Evolutionary conservation across 192 early-diverging fungal species (phyloP), one percentile per base, ranked within the genome.

Genomic region (Umbelopsis sp.): DNA sequence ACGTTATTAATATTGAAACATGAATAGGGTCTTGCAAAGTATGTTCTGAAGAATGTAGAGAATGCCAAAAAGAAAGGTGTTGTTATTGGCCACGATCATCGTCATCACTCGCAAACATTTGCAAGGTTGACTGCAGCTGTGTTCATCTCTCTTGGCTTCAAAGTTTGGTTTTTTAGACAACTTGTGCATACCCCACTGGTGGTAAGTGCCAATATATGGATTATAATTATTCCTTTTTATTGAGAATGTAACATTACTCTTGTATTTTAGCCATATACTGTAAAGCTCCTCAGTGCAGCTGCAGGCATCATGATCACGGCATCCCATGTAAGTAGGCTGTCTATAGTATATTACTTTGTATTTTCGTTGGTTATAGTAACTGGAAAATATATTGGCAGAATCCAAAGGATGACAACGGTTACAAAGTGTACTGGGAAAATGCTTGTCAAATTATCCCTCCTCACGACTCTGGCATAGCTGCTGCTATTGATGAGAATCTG

Each of bases 301-400:
- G 90, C 89, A 65, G 96, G 96, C 65, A 91, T 98, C 75, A 98
- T 98, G 96, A 91, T 98, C 67, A 98, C 96, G 8, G 96, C 96
- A 52, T 96, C 94, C 70, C 93, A 95, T 56, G 82, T 83, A 77
- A 77, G 78, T 72, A 38, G 36, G 26, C 14, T n/a, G 7, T 17
- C 7, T n/a, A 68, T 31, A 77, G 45, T 49, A 25, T 73, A 11
- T 4, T n/a, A 11, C 25, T 1, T 69, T 1, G 20, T 43, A 69
- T 29, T 34, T 26, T 20, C 50, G 21, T 34, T 68, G 32, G 44
- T 51, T 52, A n/a, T n/a, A n/a, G n/a, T n/a, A n/a, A n/a, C n/a
- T n/a, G n/a, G n/a, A n/a, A n/a, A 50, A n/a, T 49, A 10, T 38
- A 4, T 76, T 51, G 22, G n/a, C 76, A 90, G 80, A 97, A 97